Conservation (phyloP, 441 rosid species). For the Aquilaria agallochum region DNA sequence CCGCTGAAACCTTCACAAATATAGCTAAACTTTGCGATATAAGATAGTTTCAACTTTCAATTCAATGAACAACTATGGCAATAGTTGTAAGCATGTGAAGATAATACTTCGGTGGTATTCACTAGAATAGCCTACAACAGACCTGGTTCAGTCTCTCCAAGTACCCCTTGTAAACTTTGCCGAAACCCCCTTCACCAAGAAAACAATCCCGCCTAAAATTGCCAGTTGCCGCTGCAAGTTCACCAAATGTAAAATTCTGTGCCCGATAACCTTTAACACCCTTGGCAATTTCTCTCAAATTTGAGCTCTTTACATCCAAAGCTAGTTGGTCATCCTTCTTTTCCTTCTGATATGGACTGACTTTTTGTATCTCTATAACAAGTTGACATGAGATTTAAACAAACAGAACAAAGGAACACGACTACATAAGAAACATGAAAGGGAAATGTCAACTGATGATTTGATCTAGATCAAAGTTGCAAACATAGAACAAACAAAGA, state of each 20-base stretch:
- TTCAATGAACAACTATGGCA: too few relatives aligned
- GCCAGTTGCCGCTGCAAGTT: slow-evolving; percentile 37
- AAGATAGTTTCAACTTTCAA: neutral
- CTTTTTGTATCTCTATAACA: slow-evolving; percentile 27
- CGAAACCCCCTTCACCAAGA: slow-evolving; percentile 79
- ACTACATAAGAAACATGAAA: slow-evolving; percentile 9
- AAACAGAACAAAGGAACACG: slow-evolving; percentile 1
- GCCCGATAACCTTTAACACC: slow-evolving; percentile 27
- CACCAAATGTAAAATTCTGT: slow-evolving; percentile 35
- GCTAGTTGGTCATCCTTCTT: slow-evolving; percentile 32
- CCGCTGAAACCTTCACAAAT: too few relatives aligned
- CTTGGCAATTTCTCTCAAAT: slow-evolving; percentile 34
- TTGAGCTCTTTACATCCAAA: slow-evolving; percentile 30
- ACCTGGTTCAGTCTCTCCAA: slow-evolving; percentile 51
- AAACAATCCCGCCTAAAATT: slow-evolving; percentile 45
- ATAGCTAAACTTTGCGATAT: too few relatives aligned
- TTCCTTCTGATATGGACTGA: slow-evolving; percentile 30
- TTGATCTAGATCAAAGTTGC: too few relatives aligned
- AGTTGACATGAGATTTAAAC: slow-evolving; percentile 15
- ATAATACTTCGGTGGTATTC: too few relatives aligned
- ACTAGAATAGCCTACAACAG: slow-evolving; percentile 1
- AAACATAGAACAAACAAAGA: slow-evolving; percentile 16
- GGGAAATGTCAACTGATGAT: slow-evolving; percentile 6
- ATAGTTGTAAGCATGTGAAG: too few relatives aligned
- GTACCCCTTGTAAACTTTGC: slow-evolving; percentile 60